Evolutionary conservation across 1,284 basidiomycete species (phyloP), one percentile per base, ranked within the genome.

Genomic region (Filobasidium uniguttulatum): DNA sequence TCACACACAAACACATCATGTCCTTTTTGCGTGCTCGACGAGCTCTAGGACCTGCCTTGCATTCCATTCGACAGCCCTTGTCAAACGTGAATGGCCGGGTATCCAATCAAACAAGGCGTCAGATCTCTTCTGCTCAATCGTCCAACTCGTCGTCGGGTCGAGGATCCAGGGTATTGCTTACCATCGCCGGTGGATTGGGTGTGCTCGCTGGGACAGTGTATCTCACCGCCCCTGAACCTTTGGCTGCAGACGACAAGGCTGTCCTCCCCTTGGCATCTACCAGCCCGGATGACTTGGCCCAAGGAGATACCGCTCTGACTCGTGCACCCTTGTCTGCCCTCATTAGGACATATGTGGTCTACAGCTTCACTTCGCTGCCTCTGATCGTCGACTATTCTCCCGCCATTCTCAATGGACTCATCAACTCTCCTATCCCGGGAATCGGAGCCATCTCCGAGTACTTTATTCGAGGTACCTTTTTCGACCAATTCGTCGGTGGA

Each of bases 401-500:
- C 0, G 63, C 68, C 30, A 70, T 93, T n/a, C 74, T 94, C 40
- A 69, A 76, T 22, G 61, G 73, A 1, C 64, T 84, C 31, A 73
- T 77, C 1, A 72, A 75, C 48, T 61, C 64, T 3, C 57, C 60
- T 9, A 70, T 87, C 12, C 87, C 89, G 1, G 77, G 79, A 3
- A 54, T 91, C 1, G 76, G 72, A 52, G 70, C 76, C 44, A 56
- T 86, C 35, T 80, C 83, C 2, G 81, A 88, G 62, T 74, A 73
- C 6, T 63, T 85, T 53, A 81, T 93, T 9, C 75, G 85, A 38
- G 69, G 74, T 25, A 93, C 90, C 2, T 94, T 94, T 72, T 94
- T 91, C 62, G 73, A 77, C 44, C 70, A 74, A 60, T 94, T 94
- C 60, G 87, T 91, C 5, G 86, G 87, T 1, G 87, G 84, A 3